Conservation (phyloP, 176 grass and related monocot species). For the Pharus latifolius region DNA sequence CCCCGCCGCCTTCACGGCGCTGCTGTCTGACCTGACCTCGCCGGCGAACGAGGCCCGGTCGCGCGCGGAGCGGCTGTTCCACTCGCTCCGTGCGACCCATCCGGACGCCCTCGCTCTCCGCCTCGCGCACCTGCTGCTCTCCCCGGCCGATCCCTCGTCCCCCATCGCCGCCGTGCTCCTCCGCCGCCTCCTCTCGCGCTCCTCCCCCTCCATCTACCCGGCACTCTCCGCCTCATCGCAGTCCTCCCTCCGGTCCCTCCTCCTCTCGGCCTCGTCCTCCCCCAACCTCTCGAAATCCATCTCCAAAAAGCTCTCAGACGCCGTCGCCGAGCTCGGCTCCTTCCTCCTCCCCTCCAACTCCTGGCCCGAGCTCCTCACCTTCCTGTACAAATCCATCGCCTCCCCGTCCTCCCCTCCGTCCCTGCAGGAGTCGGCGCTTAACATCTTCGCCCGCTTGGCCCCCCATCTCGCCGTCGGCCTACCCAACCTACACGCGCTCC, state of each 20-base stretch:
- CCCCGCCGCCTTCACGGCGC: conserved; percentile 43
- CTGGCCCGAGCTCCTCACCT: conserved; percentile 79
- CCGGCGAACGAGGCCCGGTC: conserved; percentile 73
- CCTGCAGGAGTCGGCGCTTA: conserved; percentile 83
- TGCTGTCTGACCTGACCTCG: conserved; percentile 63
- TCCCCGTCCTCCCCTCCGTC: conserved; percentile 37
- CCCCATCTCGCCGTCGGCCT: conserved; percentile 55
- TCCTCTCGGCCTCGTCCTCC: conserved; percentile 48
- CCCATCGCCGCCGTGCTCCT: conserved; percentile 55
- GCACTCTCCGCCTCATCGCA: conserved; percentile 42
- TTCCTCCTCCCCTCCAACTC: conserved; percentile 44
- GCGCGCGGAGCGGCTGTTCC: conserved; percentile 65
- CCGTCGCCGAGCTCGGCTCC: conserved; percentile 71
- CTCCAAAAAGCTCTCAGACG: conserved; percentile 79
- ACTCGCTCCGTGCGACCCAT: conserved; percentile 40
- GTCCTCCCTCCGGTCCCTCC: conserved; percentile 61
- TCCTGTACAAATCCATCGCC: conserved; percentile 76
- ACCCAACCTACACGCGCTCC: conserved; percentile 62
- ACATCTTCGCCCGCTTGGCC: conserved; percentile 57
- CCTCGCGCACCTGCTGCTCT: conserved; percentile 72
- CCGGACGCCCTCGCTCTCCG: conserved; percentile 57
- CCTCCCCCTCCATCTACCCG: conserved; percentile 40
- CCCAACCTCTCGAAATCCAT: conserved; percentile 40
- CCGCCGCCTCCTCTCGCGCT: conserved; percentile 39
- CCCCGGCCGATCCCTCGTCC: conserved; percentile 28